Evolutionary conservation across 768 basidiomycete species (phyloP).

Genomic region (Tricholoma matsutake): DNA sequence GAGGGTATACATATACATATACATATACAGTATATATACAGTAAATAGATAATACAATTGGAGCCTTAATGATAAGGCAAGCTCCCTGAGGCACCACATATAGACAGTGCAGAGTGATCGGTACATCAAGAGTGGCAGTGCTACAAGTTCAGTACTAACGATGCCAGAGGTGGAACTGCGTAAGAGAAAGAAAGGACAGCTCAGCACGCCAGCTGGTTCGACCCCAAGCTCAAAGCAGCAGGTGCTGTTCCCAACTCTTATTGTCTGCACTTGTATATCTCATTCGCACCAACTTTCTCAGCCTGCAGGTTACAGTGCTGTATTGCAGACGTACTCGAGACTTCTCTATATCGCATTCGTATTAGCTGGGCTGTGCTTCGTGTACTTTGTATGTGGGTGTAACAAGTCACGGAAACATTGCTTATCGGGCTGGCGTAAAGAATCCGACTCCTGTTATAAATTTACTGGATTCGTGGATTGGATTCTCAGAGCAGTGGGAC

Average conservation of each 20-base stretch:
- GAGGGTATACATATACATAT: no score
- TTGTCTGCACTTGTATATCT: neutral
- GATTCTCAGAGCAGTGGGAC: conserved; percentile 39
- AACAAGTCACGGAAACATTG: neutral
- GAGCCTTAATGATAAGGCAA: no score
- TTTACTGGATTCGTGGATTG: conserved; percentile 36
- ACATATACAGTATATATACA: no score
- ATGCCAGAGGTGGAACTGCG: conserved; percentile 5
- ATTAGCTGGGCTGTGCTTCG: conserved; percentile 6
- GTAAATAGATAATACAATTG: no score
- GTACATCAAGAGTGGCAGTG: no score
- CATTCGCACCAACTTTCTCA: neutral
- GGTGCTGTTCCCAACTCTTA: neutral
- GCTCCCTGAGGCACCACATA: no score
- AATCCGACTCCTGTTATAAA: conserved; percentile 17
- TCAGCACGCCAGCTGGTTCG: neutral
- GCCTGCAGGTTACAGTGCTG: neutral
- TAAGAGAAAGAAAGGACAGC: conserved; percentile 11
- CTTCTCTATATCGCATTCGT: neutral
- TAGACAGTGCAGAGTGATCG: no score
- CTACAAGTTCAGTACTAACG: no score
- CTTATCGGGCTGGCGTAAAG: conserved; percentile 1
- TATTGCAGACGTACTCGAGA: neutral
- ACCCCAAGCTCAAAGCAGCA: neutral
- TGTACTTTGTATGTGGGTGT: conserved; percentile 10